Percentiles rank a stretch among this genome's conserved stretches.
phyloP scores from a whole-genome alignment of 2,329 filamentous ascomycete species.

The Ceratocystis cacaofunesta region DNA sequence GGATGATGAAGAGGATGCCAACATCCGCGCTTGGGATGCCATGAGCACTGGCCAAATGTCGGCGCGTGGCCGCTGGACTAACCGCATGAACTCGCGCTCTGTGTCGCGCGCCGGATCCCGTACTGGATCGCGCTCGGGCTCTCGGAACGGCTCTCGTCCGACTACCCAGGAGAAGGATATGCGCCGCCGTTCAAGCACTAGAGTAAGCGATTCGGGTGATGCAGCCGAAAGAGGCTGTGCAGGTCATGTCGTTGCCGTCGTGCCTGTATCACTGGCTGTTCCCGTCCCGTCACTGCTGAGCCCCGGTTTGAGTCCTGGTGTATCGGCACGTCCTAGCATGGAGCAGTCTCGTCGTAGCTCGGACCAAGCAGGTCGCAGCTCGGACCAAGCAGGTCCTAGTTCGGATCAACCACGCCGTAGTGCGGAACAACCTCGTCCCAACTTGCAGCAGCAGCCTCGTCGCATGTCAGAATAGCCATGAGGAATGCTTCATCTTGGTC shows the following conservation, averaged over 20 bases:
- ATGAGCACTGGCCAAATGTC: slow-evolving; percentile 2
- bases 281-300: background rate
- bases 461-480: background rate
- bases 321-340: background rate
- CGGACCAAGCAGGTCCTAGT: background rate
- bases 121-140: background rate
- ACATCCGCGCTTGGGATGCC: slow-evolving; percentile 9
- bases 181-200: background rate
- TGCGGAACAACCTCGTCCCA: background rate
- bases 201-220: background rate
- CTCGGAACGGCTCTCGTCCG: background rate
- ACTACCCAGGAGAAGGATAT: background rate
- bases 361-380: background rate
- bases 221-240: background rate
- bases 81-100: slow-evolving; percentile 13
- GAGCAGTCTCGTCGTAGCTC: background rate
- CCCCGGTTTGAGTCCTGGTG: background rate
- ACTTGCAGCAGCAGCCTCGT: background rate
- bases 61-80: slow-evolving; percentile 9
- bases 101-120: slow-evolving; percentile 8
- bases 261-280: background rate
- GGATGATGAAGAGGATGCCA: slow-evolving; percentile 2
- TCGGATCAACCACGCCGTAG: background rate
- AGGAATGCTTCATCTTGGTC: background rate
- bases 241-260: background rate